Base-by-base conservation (phyloP, 306 rosid species). In the Cucumis melo region DNA sequence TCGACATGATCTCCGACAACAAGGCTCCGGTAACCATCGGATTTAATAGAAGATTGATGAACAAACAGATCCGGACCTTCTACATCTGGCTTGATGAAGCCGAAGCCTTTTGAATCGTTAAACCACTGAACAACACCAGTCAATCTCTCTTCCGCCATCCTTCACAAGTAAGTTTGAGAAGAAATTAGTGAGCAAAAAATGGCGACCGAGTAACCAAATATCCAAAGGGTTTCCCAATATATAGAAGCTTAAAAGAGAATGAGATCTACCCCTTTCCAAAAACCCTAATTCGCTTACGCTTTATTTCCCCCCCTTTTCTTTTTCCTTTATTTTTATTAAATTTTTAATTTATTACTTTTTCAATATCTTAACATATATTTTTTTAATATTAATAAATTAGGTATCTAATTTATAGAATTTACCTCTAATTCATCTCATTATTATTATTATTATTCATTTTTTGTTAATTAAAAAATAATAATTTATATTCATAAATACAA, bases 91-190 rank as follows among this genome's bases (percentile, higher is more conserved):
- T 86, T 84, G 86, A 93, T 91, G 84, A 93, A 93, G 54, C 98
- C 98, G 32, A 82, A 93, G 8, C 98, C 98, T 64, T 91, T 93
- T 34, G 63, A 48, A 32, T 91, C 91, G 82, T 77, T 88, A 89
- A 93, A 93, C 96, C 98, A 87, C 62, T 83, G 87, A 7, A 93
- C 98, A 8, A 85, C 89, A 10, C 98, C 98, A 0, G 88, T 89
- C 51, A 88, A 83, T 66, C 97, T 82, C 81, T 87, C 93, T 60
- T 88, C 96, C 73, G 90, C 89, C 98, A 93, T 82, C 50, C 56
- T 82, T 78, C 75, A 4, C 1, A 64, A 59, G 83, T 58, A 32
- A 32, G 36, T 32, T 32, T 68, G 21, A 46, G 58, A 57, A 11
- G 38, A 55, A 65, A 27, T 56, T 44, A 1, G 36, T 41, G 64